Base-by-base conservation (phyloP, 805 yeast genomes). In the Suhomyces sp. region DNA sequence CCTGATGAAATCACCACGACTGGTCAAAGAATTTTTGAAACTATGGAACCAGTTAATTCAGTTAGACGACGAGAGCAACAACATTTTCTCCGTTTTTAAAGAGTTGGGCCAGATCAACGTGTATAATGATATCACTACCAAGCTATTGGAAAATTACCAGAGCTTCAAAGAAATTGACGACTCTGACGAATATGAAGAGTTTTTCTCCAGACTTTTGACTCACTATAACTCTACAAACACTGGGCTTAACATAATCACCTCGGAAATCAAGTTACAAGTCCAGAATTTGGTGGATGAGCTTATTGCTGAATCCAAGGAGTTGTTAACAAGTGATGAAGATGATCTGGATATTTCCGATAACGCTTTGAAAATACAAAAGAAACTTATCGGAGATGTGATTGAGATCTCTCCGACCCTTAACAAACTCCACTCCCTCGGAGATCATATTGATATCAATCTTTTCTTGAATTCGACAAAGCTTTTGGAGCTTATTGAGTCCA, bases 391-490 rank as follows among this genome's bases (percentile, higher is more conserved):
- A 27, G 46, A 50, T 12, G 41, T 66, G 6, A 55, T 53, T 7
- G 58, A 55, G 12, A 45, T 53, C 10, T 51, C 61, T 6, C 47
- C 46, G 1, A 56, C 68, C 1, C 44, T 70, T 8, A 35, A 47
- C 19, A 71, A 71, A 47, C 51, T 71, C 10, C 55, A 58, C 20
- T 63, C 56, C 27, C 53, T 72, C 6, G 68, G 70, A 2, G 64
- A 64, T 20, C 53, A 49, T 27, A 57, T 63, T 21, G 65, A 69
- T 46, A 52, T 70, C 13, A 61, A 58, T 46, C 56, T 53, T n/a
- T 56, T 21, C 6, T 49, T 51, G 53, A 56, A 25, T 4, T n/a
- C 40, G 3, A 21, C 39, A 17, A 22, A 22, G 7, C 29, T 57
- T 17, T 47, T 61, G 37, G 66, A 62, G 44, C 44, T 56, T 2